phyloP scores from a whole-genome alignment of 2,329 filamentous ascomycete genomes.

The Tympanopsis confertula region DNA sequence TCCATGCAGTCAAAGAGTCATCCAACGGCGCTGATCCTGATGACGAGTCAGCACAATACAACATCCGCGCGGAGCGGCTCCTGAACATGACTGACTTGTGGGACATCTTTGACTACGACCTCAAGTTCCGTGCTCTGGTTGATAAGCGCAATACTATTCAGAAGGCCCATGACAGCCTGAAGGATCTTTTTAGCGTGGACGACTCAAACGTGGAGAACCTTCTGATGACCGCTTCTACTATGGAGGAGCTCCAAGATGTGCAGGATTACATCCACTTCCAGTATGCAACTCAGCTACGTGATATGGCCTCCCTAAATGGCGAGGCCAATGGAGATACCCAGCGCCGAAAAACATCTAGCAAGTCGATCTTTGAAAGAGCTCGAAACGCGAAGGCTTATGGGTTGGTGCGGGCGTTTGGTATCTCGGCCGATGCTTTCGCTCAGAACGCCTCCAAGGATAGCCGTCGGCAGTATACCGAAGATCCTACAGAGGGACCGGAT shows the following conservation, averaged over 20 bases:
- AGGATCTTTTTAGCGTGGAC: constrained; percentile 43
- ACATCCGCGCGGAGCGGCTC: constrained; percentile 72
- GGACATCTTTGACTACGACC: constrained; percentile 86
- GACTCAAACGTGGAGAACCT: constrained; percentile 74
- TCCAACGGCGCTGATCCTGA: constrained; percentile 47
- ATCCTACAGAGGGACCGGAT: constrained; percentile 67
- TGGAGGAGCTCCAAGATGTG: constrained; percentile 92
- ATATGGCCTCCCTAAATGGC: constrained; percentile 54
- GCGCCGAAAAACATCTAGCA: constrained; percentile 61
- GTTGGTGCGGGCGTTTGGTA: constrained; percentile 80
- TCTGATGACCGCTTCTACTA: constrained; percentile 66
- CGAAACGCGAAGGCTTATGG: constrained; percentile 69
- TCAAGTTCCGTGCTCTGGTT: constrained; percentile 85
- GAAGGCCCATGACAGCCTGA: constrained; percentile 65
- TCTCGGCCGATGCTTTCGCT: constrained; percentile 77
- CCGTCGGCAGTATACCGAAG: constrained; percentile 72
- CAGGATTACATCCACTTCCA: constrained; percentile 96
- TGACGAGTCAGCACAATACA: constrained; percentile 59
- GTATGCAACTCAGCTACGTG: constrained; percentile 74
- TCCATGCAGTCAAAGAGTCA: constrained; percentile 67
- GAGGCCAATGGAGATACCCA: constrained; percentile 56
- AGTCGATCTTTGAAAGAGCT: constrained; percentile 68
- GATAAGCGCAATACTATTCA: constrained; percentile 84
- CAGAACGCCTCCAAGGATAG: constrained; percentile 73
- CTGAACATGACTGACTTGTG: constrained; percentile 87